phyloP scores from a whole-genome alignment of 2,329 filamentous ascomycete species.

The Neophaeococcomyces aloes region DNA sequence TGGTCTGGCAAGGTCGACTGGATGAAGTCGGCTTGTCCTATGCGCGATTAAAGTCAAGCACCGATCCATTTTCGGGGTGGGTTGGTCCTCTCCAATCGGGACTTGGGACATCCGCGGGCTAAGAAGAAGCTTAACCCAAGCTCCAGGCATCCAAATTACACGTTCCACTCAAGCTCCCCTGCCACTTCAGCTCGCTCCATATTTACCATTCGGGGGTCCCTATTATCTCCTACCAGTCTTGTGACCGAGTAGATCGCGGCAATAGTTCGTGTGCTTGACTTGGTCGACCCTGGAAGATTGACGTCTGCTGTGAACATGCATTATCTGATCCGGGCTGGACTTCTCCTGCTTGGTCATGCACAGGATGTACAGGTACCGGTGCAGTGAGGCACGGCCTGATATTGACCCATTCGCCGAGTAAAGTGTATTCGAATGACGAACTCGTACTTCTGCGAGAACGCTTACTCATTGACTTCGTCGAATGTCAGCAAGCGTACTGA shows the following conservation, averaged over 20 bases:
- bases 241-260: not conserved
- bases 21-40: not conserved
- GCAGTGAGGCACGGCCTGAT: not conserved
- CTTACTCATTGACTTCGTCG: not conserved
- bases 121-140: constrained; percentile 1
- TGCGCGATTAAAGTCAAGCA: constrained; percentile 3
- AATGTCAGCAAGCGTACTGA: not conserved
- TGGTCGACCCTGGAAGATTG: no score
- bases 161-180: no score
- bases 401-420: not conserved
- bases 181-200: no score
- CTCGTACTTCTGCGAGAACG: not conserved
- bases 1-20: not conserved
- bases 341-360: no score
- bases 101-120: not conserved
- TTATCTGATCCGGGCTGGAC: no score
- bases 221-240: not conserved
- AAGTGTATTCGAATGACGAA: not conserved
- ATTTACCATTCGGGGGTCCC: not conserved
- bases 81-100: not conserved
- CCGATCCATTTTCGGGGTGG: not conserved
- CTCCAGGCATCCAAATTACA: constrained; percentile 3
- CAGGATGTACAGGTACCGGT: not conserved
- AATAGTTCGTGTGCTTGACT: not conserved
- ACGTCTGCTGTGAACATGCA: no score